Percentiles rank a stretch among this genome's conserved stretches.
phyloP scores from a whole-genome alignment of 2,329 filamentous ascomycete genomes.

The Simplicillium sp. region DNA sequence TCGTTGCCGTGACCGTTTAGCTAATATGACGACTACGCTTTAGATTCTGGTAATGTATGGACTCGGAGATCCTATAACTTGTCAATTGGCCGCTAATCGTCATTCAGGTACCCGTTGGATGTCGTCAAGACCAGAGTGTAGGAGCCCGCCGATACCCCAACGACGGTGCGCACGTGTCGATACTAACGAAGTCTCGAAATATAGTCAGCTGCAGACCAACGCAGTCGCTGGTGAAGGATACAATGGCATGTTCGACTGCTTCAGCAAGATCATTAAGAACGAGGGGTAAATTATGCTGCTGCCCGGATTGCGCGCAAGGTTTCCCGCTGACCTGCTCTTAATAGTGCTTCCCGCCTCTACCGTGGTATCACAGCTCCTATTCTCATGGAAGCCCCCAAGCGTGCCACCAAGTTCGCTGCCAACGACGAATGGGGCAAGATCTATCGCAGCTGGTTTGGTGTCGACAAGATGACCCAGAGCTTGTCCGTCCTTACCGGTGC shows the following conservation, averaged over 20 bases:
- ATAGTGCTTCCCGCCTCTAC: constrained; percentile 79
- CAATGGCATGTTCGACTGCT: constrained; percentile 97
- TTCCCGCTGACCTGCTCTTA: constrained; percentile 4
- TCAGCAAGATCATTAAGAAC: constrained; percentile 90
- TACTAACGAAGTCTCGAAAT: constrained; percentile 12
- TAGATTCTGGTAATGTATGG: constrained; percentile 83
- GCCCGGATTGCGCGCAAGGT: constrained; percentile 6
- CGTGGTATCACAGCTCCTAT: constrained; percentile 93
- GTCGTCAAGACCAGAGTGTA: constrained; percentile 98
- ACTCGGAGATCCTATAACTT: constrained; percentile 4
- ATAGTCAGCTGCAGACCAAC: constrained; percentile 78
- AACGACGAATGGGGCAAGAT: constrained; percentile 97
- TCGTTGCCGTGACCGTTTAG: constrained; percentile 5
- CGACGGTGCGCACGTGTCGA: not conserved
- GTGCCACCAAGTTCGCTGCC: constrained; percentile 96
- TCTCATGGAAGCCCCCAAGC: constrained; percentile 90
- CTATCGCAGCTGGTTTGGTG: constrained; percentile 80
- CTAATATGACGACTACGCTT: not conserved
- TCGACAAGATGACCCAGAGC: constrained; percentile 80
- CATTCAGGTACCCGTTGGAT: constrained; percentile 85
- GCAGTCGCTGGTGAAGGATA: constrained; percentile 72
- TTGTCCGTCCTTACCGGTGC: constrained; percentile 91
- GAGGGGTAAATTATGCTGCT: constrained; percentile 59
- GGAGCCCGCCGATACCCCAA: constrained; percentile 15
- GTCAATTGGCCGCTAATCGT: constrained; percentile 10